A percentile compares a stretch with the other conserved stretches of the same genome.
phyloP scores from a whole-genome alignment of 129 eudicot species.

The Flaveria trinervia region DNA sequence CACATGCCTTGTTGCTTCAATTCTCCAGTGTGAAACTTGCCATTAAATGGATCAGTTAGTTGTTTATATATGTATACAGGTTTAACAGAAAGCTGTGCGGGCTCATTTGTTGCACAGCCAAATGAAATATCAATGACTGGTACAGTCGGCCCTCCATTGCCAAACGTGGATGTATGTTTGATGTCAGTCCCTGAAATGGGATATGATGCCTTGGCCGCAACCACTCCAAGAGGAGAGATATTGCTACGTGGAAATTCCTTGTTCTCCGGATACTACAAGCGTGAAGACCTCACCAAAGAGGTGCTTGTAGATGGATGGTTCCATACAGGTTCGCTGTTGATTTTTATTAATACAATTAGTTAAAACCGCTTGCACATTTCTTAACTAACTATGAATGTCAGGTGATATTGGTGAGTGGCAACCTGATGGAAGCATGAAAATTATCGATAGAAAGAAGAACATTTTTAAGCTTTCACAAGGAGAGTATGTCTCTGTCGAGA shows the following conservation, averaged over 20 bases:
- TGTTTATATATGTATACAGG: constrained; percentile 41
- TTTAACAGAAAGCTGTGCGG: constrained; percentile 91
- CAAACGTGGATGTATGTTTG: constrained; percentile 69
- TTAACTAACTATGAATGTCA: constrained; percentile 27
- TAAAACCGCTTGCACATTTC: neutral
- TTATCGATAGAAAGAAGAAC: constrained; percentile 93
- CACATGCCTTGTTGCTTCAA: neutral
- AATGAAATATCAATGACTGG: constrained; percentile 66
- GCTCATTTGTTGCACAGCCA: constrained; percentile 71
- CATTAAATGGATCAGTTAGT: neutral
- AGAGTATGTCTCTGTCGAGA: constrained; percentile 90
- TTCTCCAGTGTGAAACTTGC: neutral
- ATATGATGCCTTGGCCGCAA: constrained; percentile 61
- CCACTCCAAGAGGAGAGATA: constrained; percentile 70
- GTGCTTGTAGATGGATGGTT: constrained; percentile 80
- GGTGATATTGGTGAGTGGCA: constrained; percentile 99
- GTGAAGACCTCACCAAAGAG: constrained; percentile 71
- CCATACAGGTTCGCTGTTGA: constrained; percentile 57
- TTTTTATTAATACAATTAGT: neutral
- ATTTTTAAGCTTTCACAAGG: constrained; percentile 99
- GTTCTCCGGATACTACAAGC: constrained; percentile 83
- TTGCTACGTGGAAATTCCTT: constrained; percentile 66
- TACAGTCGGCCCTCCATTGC: constrained; percentile 88
- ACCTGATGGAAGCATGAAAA: constrained; percentile 90
- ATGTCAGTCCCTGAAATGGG: constrained; percentile 92